Conservation (phyloP, 305 asterid genomes). For the Fraxinus paxiana region DNA sequence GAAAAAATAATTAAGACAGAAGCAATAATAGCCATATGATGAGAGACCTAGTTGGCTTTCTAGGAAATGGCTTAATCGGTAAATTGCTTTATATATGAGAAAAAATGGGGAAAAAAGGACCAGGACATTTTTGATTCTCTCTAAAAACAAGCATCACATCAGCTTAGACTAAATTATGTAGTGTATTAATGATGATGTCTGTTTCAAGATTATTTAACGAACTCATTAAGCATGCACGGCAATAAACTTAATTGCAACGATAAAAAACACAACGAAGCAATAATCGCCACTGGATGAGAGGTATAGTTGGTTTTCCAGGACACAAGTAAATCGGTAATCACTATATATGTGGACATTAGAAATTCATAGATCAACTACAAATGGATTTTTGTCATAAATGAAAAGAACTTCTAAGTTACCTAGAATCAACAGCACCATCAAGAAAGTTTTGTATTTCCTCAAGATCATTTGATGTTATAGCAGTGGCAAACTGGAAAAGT, state of each 20-base stretch:
- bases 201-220: not conserved
- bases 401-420: slow-evolving; percentile 36
- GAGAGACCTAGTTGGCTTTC: not conserved
- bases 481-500: slow-evolving; percentile 74
- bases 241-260: not conserved
- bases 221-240: not conserved
- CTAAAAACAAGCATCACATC: not conserved
- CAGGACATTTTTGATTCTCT: not conserved
- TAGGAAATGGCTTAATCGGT: not conserved
- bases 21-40: not conserved
- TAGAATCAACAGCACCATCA: slow-evolving; percentile 75
- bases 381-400: not conserved
- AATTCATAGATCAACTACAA: not conserved
- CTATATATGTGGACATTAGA: not conserved
- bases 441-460: slow-evolving; percentile 93
- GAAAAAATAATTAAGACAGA: not conserved
- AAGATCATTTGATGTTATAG: slow-evolving; percentile 75
- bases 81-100: not conserved
- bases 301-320: not conserved
- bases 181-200: not conserved
- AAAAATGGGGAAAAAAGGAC: not conserved
- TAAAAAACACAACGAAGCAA: not conserved
- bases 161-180: not conserved
- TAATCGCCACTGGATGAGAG: slow-evolving; percentile 1
- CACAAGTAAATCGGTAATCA: slow-evolving; percentile 3